phyloP scores from a whole-genome alignment of 2,329 filamentous ascomycete genomes.

The Cytospora paraplurivora region DNA sequence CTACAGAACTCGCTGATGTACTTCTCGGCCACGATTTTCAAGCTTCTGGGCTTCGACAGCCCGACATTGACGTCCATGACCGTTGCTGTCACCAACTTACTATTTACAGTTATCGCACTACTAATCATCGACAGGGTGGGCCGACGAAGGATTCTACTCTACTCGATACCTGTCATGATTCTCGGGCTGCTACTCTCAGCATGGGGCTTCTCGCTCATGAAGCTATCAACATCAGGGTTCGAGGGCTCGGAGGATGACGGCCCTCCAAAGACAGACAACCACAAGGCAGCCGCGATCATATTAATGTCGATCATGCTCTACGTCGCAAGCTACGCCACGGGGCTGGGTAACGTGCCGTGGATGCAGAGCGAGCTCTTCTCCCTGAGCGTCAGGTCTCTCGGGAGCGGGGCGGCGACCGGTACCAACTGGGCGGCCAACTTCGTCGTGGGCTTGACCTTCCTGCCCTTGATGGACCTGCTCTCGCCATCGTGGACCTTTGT shows the following conservation, averaged over 20 bases:
- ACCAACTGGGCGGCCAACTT: constrained; percentile 91
- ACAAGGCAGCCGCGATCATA: constrained; percentile 57
- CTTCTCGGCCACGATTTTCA: constrained; percentile 82
- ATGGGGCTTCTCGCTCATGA: constrained; percentile 69
- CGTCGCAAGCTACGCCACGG: constrained; percentile 82
- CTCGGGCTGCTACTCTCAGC: constrained; percentile 71
- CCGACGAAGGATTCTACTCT: constrained; percentile 76
- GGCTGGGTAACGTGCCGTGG: constrained; percentile 92
- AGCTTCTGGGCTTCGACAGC: constrained; percentile 73
- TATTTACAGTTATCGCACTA: constrained; percentile 76
- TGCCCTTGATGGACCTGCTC: constrained; percentile 80
- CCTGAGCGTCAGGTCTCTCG: constrained; percentile 70
- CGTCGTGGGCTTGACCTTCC: constrained; percentile 79
- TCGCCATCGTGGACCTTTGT: constrained; percentile 78
- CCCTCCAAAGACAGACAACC: constrained; percentile 30
- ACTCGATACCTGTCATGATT: constrained; percentile 83
- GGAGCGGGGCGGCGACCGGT: constrained; percentile 72
- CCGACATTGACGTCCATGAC: constrained; percentile 79
- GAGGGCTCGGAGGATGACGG: constrained; percentile 22
- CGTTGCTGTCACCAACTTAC: constrained; percentile 78
- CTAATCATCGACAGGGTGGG: constrained; percentile 78
- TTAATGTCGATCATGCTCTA: constrained; percentile 78
- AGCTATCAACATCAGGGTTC: constrained; percentile 40
- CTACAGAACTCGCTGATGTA: constrained; percentile 85
- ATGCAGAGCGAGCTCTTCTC: constrained; percentile 94